These are phyloP conservation scores for Ilyonectria robusta DNA, from an alignment of 2,329 filamentous ascomycete genomes.

Conservation along the genomic window DNA sequence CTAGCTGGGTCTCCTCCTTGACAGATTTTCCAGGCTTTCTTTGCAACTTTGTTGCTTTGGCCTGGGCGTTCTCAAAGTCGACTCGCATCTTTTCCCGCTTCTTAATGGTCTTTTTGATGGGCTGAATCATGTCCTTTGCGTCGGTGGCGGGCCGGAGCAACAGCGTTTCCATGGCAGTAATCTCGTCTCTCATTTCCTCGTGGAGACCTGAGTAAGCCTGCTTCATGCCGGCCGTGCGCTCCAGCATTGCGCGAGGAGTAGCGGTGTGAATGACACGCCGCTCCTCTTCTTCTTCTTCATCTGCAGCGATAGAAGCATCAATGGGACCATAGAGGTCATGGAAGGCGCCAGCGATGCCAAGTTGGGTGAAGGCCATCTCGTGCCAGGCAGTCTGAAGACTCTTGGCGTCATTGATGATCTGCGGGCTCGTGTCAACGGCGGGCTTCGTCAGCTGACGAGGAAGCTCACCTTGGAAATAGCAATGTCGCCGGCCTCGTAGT, in stretches of 20 bases:
- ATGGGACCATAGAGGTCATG: constrained; percentile 30
- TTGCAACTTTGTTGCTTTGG: constrained; percentile 26
- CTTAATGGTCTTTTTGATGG: constrained; percentile 30
- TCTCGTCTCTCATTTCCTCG: constrained; percentile 29
- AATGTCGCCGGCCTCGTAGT: constrained; percentile 29
- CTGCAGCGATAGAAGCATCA: constrained; percentile 10
- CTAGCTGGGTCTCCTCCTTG: constrained; percentile 29
- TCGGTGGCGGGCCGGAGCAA: constrained; percentile 30
- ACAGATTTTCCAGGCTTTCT: constrained; percentile 20
- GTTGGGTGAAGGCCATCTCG: constrained; percentile 27
- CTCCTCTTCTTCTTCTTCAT: constrained; percentile 20
- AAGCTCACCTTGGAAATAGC: constrained; percentile 28
- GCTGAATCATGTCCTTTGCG: constrained; percentile 23
- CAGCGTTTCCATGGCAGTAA: constrained; percentile 27
- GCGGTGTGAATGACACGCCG: constrained; percentile 1
- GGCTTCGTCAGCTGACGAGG: not conserved
- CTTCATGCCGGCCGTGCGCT: constrained; percentile 18
- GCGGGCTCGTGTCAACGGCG: not conserved
- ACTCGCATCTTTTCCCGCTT: constrained; percentile 28
- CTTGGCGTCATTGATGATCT: constrained; percentile 32
- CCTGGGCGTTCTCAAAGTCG: constrained; percentile 29
- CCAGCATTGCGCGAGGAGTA: constrained; percentile 11
- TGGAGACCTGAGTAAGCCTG: constrained; percentile 26
- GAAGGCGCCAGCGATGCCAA: constrained; percentile 22
- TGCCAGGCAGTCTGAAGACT: constrained; percentile 27